Conservation (phyloP, 805 yeast species). For the Pichia cabralensis region DNA sequence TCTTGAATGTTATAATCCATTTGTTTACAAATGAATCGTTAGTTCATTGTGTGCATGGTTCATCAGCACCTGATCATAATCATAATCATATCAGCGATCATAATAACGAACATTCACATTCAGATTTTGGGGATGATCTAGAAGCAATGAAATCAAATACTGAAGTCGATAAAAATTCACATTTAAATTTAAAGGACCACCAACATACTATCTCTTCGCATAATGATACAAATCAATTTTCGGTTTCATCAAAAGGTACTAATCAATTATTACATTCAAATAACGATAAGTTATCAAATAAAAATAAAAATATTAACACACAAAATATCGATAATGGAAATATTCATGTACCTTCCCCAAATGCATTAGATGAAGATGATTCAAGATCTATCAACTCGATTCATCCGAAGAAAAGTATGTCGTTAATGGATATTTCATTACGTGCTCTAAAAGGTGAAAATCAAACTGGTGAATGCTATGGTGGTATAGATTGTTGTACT, state of each 20-base stretch:
- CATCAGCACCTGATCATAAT: slow-evolving; percentile 9
- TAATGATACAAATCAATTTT: too few species aligned
- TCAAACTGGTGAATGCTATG: slow-evolving; percentile 25
- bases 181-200: slow-evolving; percentile 10
- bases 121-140: too few species aligned
- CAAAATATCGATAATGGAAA: too few species aligned
- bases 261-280: too few species aligned
- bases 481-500: slow-evolving; percentile 21
- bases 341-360: too few species aligned
- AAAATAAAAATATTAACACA: too few species aligned
- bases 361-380: background rate
- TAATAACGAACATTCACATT: slow-evolving; percentile 5
- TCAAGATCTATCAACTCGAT: too few species aligned
- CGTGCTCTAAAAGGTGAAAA: slow-evolving; percentile 21
- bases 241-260: too few species aligned
- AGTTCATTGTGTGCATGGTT: slow-evolving; percentile 73
- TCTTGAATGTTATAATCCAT: slow-evolving; percentile 60
- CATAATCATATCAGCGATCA: slow-evolving; percentile 1
- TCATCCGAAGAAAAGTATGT: slow-evolving; percentile 7
- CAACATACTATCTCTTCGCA: too few species aligned
- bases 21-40: slow-evolving; percentile 68
- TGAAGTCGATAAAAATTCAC: slow-evolving; percentile 1
- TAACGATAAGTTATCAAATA: too few species aligned
- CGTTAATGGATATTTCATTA: slow-evolving; percentile 24
- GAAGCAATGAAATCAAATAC: background rate